Evolutionary conservation across 148 eudicot species (phyloP).

Genomic region (Pharnaceum exiguum): DNA sequence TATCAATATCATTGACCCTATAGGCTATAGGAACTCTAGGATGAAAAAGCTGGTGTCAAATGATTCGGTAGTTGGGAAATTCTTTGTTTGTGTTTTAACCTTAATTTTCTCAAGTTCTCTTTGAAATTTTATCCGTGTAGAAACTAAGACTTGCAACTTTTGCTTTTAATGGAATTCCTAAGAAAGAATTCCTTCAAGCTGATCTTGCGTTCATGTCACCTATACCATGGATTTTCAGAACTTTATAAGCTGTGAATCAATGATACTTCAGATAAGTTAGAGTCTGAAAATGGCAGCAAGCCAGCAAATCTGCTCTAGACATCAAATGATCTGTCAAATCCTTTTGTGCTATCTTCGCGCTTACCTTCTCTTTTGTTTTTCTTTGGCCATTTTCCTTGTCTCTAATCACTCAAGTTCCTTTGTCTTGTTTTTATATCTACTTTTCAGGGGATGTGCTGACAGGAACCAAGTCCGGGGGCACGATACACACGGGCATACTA

Average conservation of each 20-base stretch:
- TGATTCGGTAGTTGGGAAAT: no score
- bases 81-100: no score
- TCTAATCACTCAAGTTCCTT: not conserved
- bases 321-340: not conserved
- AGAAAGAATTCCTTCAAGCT: no score
- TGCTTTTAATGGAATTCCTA: no score
- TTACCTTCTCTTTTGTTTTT: not conserved
- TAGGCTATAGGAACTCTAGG: no score
- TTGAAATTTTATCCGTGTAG: no score
- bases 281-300: not conserved
- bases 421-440: not conserved
- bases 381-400: not conserved
- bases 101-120: no score
- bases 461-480: conserved; percentile 68
- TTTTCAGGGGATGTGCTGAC: conserved; percentile 82
- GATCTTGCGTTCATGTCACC: no score
- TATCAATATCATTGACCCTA: no score
- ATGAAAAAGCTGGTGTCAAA: no score
- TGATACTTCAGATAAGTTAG: not conserved
- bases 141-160: no score
- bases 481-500: conserved; percentile 69
- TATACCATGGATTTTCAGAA: not conserved
- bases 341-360: no score
- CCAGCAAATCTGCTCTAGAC: not conserved
- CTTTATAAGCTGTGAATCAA: not conserved